phyloP scores from a whole-genome alignment of 2,329 filamentous ascomycete species.

The Pestalotiopsis sp. region DNA sequence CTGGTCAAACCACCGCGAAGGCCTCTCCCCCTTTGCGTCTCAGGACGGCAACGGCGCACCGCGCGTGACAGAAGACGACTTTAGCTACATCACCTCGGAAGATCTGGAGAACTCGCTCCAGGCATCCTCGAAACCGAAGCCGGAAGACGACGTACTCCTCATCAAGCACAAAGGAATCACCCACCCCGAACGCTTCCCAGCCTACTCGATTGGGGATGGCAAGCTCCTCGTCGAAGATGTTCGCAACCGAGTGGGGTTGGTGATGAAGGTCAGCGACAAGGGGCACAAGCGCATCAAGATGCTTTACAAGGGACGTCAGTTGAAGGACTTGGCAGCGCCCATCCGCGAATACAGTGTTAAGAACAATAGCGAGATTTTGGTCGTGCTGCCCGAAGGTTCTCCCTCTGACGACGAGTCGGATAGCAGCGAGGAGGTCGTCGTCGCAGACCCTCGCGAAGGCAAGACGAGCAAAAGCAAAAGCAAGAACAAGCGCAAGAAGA shows the following conservation, averaged over 20 bases:
- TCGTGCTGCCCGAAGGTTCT: slow-evolving; percentile 55
- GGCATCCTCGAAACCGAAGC: slow-evolving; percentile 35
- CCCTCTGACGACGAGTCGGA: slow-evolving; percentile 42
- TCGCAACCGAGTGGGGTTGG: slow-evolving; percentile 66
- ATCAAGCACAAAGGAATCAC: slow-evolving; percentile 69
- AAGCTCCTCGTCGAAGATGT: slow-evolving; percentile 70
- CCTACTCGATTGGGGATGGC: slow-evolving; percentile 75
- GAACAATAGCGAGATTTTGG: slow-evolving; percentile 63
- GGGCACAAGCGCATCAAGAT: slow-evolving; percentile 60
- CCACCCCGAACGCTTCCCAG: slow-evolving; percentile 74
- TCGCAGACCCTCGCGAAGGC: slow-evolving; percentile 44
- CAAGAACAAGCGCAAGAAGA: slow-evolving; percentile 41
- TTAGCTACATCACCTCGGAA: slow-evolving; percentile 80
- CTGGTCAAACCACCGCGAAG: slow-evolving; percentile 48
- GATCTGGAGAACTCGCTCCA: slow-evolving; percentile 58
- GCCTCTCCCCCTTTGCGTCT: slow-evolving; percentile 56
- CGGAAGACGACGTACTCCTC: slow-evolving; percentile 71
- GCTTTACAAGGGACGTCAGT: slow-evolving; percentile 72
- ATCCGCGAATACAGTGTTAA: slow-evolving; percentile 65
- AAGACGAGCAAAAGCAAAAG: slow-evolving; percentile 46
- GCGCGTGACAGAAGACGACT: slow-evolving; percentile 75
- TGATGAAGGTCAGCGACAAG: slow-evolving; percentile 63
- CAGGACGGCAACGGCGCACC: slow-evolving; percentile 50
- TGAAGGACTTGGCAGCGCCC: slow-evolving; percentile 65
- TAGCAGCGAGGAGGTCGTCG: slow-evolving; percentile 46